Evolutionary conservation across 2,329 filamentous ascomycete genomes (phyloP).

Genomic region (Penicillium sp.): DNA sequence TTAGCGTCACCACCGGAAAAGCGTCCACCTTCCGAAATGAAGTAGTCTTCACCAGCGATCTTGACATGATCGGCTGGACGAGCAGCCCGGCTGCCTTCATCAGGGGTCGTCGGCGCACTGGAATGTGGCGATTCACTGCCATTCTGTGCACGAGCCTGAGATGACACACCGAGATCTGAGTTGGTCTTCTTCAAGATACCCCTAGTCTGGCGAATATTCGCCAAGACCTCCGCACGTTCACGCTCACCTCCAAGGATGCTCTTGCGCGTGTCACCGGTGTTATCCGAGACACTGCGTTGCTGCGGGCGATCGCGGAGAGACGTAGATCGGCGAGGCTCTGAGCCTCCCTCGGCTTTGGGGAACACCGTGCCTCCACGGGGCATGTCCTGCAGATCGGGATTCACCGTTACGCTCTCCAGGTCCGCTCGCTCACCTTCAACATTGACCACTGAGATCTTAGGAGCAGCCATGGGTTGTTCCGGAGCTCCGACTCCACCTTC

Average conservation of each 20-base stretch:
- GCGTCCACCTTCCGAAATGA: constrained; percentile 72
- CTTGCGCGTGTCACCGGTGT: constrained; percentile 67
- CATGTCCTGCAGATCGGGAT: constrained; percentile 67
- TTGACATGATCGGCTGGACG: constrained; percentile 72
- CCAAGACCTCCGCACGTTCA: constrained; percentile 88
- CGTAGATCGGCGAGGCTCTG: constrained; percentile 58
- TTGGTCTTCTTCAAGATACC: constrained; percentile 82
- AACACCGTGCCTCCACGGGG: constrained; percentile 77
- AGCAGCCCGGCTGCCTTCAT: constrained; percentile 71
- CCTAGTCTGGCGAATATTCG: constrained; percentile 77
- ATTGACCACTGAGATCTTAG: constrained; percentile 93
- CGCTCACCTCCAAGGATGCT: constrained; percentile 90
- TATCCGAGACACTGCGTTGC: constrained; percentile 41
- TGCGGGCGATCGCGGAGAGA: constrained; percentile 39
- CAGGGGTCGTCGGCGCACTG: constrained; percentile 86
- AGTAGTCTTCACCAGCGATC: constrained; percentile 87
- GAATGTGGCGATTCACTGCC: constrained; percentile 80
- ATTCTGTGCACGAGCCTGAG: constrained; percentile 69
- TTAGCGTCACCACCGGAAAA: constrained; percentile 74
- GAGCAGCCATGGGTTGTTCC: constrained; percentile 67
- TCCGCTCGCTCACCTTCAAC: constrained; percentile 80
- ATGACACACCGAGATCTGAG: constrained; percentile 68
- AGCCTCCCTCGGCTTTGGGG: constrained; percentile 83
- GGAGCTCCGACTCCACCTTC: constrained; percentile 67
- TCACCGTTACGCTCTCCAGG: constrained; percentile 76